These are phyloP conservation scores for Avena eriantha DNA, from an alignment of 176 grass and related monocot genomes.

Conservation along the genomic window DNA sequence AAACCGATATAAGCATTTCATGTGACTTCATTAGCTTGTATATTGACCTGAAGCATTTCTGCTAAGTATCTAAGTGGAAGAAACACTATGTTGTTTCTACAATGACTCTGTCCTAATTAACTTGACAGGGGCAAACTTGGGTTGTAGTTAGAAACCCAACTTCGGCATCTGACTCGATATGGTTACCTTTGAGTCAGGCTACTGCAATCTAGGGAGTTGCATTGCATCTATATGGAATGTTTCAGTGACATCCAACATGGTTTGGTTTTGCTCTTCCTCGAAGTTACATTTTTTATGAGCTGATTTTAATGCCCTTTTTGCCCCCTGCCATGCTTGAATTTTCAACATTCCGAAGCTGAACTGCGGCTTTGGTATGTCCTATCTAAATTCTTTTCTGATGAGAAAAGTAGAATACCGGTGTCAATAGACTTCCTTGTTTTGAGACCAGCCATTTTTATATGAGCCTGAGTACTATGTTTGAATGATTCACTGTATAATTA, in stretches of 20 bases:
- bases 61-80: not conserved
- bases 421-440: no score
- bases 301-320: not conserved
- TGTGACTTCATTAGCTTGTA: not conserved
- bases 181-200: not conserved
- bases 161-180: not conserved
- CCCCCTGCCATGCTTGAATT: not conserved
- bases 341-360: not conserved
- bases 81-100: not conserved
- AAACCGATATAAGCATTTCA: no score
- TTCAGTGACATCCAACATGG: not conserved
- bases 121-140: not conserved
- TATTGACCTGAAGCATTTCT: no score
- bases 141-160: not conserved
- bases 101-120: not conserved
- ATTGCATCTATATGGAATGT: not conserved
- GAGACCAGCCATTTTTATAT: no score
- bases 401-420: no score
- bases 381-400: no score
- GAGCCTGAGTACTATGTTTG: no score
- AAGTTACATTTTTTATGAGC: not conserved
- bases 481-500: no score
- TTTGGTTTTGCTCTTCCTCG: not conserved
- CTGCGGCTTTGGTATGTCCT: no score
- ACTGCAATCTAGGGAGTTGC: not conserved